phyloP scores from a whole-genome alignment of 257 asterid genomes.

The Solanum appendiculatum region DNA sequence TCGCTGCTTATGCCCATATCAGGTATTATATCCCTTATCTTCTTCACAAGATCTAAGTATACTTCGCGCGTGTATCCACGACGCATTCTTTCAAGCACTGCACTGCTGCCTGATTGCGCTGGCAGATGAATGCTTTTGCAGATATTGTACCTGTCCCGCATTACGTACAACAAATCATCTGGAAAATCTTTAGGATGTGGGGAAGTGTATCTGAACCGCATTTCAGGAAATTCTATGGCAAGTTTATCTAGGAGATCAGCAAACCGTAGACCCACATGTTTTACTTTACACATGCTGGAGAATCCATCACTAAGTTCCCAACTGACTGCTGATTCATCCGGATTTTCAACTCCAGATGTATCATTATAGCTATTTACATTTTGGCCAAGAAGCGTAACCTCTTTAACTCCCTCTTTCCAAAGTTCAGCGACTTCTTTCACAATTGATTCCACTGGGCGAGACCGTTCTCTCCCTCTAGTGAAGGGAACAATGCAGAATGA shows the following conservation, averaged over 20 bases:
- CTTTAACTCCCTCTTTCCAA: constrained; percentile 86
- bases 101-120: constrained; percentile 93
- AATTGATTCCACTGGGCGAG: constrained; percentile 88
- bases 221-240: constrained; percentile 83
- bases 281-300: constrained; percentile 69
- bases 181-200: constrained; percentile 99
- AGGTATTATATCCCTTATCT: constrained; percentile 66
- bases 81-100: constrained; percentile 78
- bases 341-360: constrained; percentile 46
- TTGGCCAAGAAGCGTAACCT: constrained; percentile 95
- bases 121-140: constrained; percentile 96
- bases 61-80: constrained; percentile 91
- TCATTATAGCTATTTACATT: constrained; percentile 95
- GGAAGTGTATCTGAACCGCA: constrained; percentile 94
- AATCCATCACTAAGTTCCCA: constrained; percentile 94
- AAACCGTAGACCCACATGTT: constrained; percentile 80
- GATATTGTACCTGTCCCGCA: constrained; percentile 82
- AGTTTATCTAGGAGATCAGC: constrained; percentile 85
- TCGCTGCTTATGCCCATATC: constrained; percentile 94
- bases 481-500: constrained; percentile 98
- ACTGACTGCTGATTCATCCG: constrained; percentile 55
- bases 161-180: constrained; percentile 72
- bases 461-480: constrained; percentile 94
- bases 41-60: constrained; percentile 76
- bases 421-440: constrained; percentile 93